These are phyloP conservation scores for Euphrasia arctica DNA, from an alignment of 305 asterid genomes.

Conservation along the genomic window DNA sequence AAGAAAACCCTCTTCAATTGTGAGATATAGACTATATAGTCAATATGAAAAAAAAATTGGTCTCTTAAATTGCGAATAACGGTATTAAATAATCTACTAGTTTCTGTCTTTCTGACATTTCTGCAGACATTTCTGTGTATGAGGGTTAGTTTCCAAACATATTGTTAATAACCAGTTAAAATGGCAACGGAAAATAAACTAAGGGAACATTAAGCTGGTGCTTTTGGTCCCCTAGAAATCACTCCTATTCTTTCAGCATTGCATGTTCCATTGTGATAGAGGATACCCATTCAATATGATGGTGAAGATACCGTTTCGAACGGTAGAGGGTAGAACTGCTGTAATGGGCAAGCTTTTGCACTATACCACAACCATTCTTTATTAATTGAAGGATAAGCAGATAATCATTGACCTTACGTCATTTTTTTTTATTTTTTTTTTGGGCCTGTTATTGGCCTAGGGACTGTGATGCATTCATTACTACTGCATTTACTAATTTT, in stretches of 20 bases:
- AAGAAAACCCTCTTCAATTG: conserved; percentile 15
- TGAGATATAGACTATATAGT: not conserved
- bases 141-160: conserved; percentile 23
- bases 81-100: conserved; percentile 15
- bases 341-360: conserved; percentile 4
- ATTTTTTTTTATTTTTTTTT: not conserved
- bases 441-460: conserved; percentile 18
- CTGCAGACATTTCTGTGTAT: conserved; percentile 16
- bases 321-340: conserved; percentile 18
- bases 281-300: conserved; percentile 9
- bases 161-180: conserved; percentile 12
- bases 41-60: conserved; percentile 12
- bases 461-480: conserved; percentile 18
- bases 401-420: conserved; percentile 9
- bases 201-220: conserved; percentile 16
- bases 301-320: conserved; percentile 22
- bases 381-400: conserved; percentile 11
- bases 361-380: conserved; percentile 13
- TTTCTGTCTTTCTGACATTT: conserved; percentile 1
- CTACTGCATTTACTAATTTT: conserved; percentile 3
- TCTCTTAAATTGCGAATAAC: conserved; percentile 12
- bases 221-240: conserved; percentile 23
- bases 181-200: conserved; percentile 11
- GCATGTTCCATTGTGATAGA: conserved; percentile 5
- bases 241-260: conserved; percentile 3